Base-by-base conservation (phyloP, 805 yeast species). In the Candida nemodendra region DNA sequence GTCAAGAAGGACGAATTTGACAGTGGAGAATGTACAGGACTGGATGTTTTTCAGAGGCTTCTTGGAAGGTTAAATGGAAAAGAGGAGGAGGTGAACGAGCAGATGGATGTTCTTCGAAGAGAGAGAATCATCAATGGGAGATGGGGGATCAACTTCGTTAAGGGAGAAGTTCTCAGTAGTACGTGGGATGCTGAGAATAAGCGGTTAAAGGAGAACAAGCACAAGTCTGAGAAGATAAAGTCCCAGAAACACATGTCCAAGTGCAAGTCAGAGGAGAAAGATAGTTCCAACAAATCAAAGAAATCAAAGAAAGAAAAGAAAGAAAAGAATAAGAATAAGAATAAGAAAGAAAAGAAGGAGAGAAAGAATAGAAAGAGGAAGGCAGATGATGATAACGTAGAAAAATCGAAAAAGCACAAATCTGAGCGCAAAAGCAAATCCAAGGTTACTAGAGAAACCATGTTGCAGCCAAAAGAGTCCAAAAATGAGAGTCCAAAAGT, bases 21-120 rank as follows among this genome's bases (percentile, higher is more conserved):
- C 50, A 75, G 79, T 47, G 95, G 87, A 41, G 95, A 87, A 48
- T 81, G 91, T 48, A 84, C 89, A 9, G 96, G 97, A 3, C 70
- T 91, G 28, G 98, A 93, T 60, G 95, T 84, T 3, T 91, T 93
- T 58, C 99, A 91, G 66, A 74, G 95, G 50, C 76, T 91, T 31
- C 68, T 91, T 45, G 97, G 97, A 9, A 76, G 89, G 57, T 71
- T 91, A 45, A 91, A 91, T 58, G 97, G 97, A 32, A 84, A 80
- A 50, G 91, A 83, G 54, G 84, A 78, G 23, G 74, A 71, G 39
- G 74, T 84, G 18, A 66, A 67, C 39, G 66, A 76, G 42, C 90
- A 80, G 53, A 62, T 87, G 47, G 91, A 85, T 27, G 69, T 77
- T 47, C 81, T 81, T 54, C 71, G 86, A 50, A 71, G 72, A 42